Evolutionary conservation across 2,329 filamentous ascomycete genomes (phyloP), one percentile per base, ranked within the genome.

Genomic region (Teratosphaeria destructans): DNA sequence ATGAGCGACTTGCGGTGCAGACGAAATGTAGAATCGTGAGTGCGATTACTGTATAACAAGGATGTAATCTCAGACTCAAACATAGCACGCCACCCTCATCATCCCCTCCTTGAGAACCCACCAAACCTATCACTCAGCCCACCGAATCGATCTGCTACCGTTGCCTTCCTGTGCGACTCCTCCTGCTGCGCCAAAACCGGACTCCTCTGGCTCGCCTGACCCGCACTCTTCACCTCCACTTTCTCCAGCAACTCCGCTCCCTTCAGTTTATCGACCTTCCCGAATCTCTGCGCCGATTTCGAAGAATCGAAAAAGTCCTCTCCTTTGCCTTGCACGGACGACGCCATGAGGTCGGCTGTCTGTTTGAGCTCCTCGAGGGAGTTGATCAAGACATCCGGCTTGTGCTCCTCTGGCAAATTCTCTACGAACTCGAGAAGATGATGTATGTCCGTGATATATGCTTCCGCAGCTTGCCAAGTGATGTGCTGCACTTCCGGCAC

Each of bases 281-380:
- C 89, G 71, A 96, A 99, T 72, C 96, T 95, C 77, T 89, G 92
- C 75, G 96, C 96, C 57, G 91, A 81, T 14, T 87, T 89, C 5
- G 87, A 88, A 56, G 94, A 87, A 71, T 99, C 94, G 72, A 94
- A 99, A 74, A 96, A 99, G 73, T 97, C 93, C 65, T 97, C 92
- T 8, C 71, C 72, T n/a, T 90, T 85, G 67, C 95, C 95, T 49
- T 95, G 90, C 0, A 66, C 67, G 1, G 69, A 70, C 1, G 82
- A 77, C 70, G 89, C 85, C 82, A 99, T 88, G 29, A 99, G 80
- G 61, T 88, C 85, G 54, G 96, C 87, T 1, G 94, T 97, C 77
- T 99, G 94, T 67, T 93, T 87, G 39, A 99, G 79, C 76, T 97
- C 94, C 68, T 96, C 92, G 47, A 99, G 78, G 65, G 95, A 94